Conservation (phyloP, 352 stramenopile genomes). For the Globisporangium emineosum region DNA sequence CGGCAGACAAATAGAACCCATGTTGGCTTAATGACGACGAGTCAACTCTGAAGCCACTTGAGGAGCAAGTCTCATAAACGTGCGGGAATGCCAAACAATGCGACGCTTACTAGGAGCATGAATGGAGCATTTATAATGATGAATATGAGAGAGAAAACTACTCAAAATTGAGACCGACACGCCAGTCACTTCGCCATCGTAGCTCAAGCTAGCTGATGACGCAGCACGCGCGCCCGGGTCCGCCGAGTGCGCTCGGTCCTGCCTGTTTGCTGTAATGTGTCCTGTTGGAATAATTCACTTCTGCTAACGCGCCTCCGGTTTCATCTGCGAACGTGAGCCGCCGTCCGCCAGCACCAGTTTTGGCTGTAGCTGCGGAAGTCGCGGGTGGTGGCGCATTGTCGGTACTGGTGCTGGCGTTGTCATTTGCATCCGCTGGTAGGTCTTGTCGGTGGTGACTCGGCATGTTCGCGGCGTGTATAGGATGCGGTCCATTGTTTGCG, state of each 20-base stretch:
- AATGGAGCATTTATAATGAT: neutral
- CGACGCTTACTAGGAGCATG: neutral
- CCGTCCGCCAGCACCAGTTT: conserved; percentile 17
- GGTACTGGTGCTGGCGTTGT: neutral
- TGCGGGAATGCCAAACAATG: neutral
- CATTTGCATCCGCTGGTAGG: conserved; percentile 9
- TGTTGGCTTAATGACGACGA: neutral
- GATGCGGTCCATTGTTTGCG: neutral
- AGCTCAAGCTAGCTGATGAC: conserved; percentile 33
- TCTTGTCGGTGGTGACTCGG: conserved; percentile 1
- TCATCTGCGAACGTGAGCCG: conserved; percentile 70
- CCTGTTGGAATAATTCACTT: conserved; percentile 70
- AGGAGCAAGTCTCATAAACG: too few species aligned
- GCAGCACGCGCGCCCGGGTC: conserved; percentile 34
- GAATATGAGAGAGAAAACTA: neutral
- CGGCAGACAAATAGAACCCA: neutral
- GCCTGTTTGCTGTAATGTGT: conserved; percentile 81
- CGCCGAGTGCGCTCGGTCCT: conserved; percentile 27
- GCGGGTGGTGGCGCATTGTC: neutral
- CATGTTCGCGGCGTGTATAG: neutral
- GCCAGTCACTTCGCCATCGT: neutral
- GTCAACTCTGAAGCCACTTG: neutral
- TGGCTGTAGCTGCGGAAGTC: conserved; percentile 21
- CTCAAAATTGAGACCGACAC: conserved; percentile 6
- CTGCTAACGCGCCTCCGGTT: conserved; percentile 42